These are phyloP conservation scores for Helicocarpus griseus DNA, from an alignment of 2,329 filamentous ascomycete species.

Conservation along the genomic window DNA sequence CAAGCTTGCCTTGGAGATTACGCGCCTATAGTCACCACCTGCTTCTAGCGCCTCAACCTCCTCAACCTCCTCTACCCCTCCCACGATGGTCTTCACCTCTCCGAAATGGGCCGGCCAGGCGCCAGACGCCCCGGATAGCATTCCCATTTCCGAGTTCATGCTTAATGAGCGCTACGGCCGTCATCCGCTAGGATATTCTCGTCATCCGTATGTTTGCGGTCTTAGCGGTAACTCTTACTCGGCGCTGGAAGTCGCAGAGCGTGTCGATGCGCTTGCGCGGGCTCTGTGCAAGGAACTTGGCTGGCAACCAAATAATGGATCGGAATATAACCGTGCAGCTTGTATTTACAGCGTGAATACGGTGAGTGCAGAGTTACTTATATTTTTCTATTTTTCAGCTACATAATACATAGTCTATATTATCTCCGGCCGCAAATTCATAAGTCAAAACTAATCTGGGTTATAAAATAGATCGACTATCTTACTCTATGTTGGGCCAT, in stretches of 20 bases:
- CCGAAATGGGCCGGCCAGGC: conserved; percentile 30
- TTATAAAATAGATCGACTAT: conserved; percentile 57
- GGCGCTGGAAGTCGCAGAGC: conserved; percentile 51
- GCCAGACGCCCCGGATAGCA: conserved; percentile 57
- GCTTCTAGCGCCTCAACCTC: too few species aligned
- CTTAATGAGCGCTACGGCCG: conserved; percentile 62
- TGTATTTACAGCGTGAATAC: conserved; percentile 73
- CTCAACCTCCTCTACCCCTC: neutral
- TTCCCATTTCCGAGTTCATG: conserved; percentile 70
- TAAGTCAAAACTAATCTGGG: neutral
- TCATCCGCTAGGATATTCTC: conserved; percentile 51
- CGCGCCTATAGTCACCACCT: too few species aligned
- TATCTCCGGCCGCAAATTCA: too few species aligned
- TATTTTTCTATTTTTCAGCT: neutral
- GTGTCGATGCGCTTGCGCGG: conserved; percentile 58
- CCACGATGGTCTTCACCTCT: conserved; percentile 38
- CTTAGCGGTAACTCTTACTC: conserved; percentile 60
- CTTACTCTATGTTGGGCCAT: conserved; percentile 63
- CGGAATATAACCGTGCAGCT: conserved; percentile 73
- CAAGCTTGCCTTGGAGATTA: neutral
- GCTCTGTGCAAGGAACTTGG: conserved; percentile 61
- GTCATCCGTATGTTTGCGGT: conserved; percentile 67
- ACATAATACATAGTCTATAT: neutral
- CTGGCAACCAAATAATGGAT: conserved; percentile 59
- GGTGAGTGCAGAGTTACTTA: conserved; percentile 36